These are phyloP conservation scores for Malus hybrid DNA, from an alignment of 331 rosid species.

Conservation along the genomic window DNA sequence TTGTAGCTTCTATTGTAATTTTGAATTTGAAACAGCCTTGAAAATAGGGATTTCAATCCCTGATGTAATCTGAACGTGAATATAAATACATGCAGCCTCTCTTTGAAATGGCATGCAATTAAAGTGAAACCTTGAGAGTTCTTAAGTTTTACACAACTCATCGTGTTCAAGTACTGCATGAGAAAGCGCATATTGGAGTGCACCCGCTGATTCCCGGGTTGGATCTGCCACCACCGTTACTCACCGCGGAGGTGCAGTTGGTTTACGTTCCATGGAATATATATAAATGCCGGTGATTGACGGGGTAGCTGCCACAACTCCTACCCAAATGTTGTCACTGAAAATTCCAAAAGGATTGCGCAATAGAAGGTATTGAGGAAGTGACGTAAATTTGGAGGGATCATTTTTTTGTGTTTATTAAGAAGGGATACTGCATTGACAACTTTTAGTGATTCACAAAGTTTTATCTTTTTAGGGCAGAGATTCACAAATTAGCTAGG, in stretches of 20 bases:
- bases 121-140: too few relatives aligned
- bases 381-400: background rate
- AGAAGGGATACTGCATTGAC: background rate
- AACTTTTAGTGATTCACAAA: background rate
- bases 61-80: too few relatives aligned
- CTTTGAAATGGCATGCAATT: too few relatives aligned
- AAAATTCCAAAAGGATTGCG: background rate
- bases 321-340: background rate
- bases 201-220: slow-evolving; percentile 58
- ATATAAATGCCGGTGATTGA: background rate
- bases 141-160: slow-evolving; percentile 4
- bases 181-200: slow-evolving; percentile 58
- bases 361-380: background rate
- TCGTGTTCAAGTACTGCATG: slow-evolving; percentile 58
- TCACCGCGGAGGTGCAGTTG: slow-evolving; percentile 8
- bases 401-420: background rate
- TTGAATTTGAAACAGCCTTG: too few relatives aligned
- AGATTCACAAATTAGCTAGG: background rate
- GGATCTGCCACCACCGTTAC: slow-evolving; percentile 77
- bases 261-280: slow-evolving; percentile 14
- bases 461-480: background rate
- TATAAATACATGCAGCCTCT: too few relatives aligned
- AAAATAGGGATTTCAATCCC: too few relatives aligned
- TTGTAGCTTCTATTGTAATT: too few relatives aligned
- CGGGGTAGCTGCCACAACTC: background rate